Percentiles rank a stretch among this genome's conserved stretches.
phyloP scores from a whole-genome alignment of 805 yeast genomes.

The Candida berthetii region DNA sequence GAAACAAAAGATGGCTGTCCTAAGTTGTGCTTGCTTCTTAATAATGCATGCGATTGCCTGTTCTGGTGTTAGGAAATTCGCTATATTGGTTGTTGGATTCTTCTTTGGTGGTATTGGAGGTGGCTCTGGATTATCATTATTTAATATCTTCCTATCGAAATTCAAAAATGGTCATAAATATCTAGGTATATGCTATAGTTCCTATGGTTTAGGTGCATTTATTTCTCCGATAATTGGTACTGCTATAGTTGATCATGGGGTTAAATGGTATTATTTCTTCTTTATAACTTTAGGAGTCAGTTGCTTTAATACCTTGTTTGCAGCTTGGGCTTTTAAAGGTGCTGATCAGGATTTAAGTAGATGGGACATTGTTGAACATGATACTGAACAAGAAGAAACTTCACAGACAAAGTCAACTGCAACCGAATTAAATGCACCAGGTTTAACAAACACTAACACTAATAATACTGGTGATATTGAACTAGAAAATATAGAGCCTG shows the following conservation, averaged over 20 bases:
- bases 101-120: conserved; percentile 55
- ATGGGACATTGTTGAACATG: conserved; percentile 11
- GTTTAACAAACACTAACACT: too few relatives aligned
- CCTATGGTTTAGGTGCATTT: conserved; percentile 62
- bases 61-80: conserved; percentile 40
- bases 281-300: conserved; percentile 42
- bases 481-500: not conserved
- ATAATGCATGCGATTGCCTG: conserved; percentile 40
- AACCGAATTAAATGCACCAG: too few relatives aligned
- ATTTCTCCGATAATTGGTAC: conserved; percentile 56
- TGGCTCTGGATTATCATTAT: conserved; percentile 43
- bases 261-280: conserved; percentile 50
- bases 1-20: conserved; percentile 28
- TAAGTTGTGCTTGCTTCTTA: conserved; percentile 30
- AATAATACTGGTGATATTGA: not conserved
- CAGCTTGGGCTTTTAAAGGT: conserved; percentile 36
- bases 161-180: conserved; percentile 35
- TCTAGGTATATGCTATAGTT: conserved; percentile 52
- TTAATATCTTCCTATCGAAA: conserved; percentile 43
- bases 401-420: too few relatives aligned
- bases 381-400: conserved; percentile 6
- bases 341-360: conserved; percentile 33
- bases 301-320: conserved; percentile 23
- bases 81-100: conserved; percentile 41
- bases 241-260: conserved; percentile 39